phyloP scores from a whole-genome alignment of 2,329 filamentous ascomycete genomes.

The Clonostachys chloroleuca region DNA sequence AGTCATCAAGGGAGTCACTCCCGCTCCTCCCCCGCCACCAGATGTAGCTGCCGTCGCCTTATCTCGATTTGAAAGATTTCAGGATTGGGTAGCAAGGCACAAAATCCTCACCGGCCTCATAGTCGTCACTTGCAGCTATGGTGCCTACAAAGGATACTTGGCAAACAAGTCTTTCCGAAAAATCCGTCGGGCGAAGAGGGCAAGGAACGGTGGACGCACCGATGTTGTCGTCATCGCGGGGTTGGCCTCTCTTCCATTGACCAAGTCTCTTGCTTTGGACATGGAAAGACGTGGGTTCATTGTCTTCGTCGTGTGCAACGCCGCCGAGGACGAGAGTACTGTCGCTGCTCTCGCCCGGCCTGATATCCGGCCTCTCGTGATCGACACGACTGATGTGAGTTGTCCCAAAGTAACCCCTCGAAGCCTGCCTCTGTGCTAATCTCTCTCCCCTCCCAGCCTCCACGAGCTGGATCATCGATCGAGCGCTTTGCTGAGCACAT shows the following conservation, averaged over 20 bases:
- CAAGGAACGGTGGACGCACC: conserved; percentile 76
- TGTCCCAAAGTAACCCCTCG: neutral
- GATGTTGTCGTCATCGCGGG: conserved; percentile 88
- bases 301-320: conserved; percentile 84
- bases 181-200: conserved; percentile 70
- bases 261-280: conserved; percentile 77
- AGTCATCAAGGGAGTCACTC: conserved; percentile 42
- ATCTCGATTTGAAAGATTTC: conserved; percentile 44
- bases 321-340: conserved; percentile 77
- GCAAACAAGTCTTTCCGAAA: conserved; percentile 56
- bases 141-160: conserved; percentile 45
- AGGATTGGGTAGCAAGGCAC: conserved; percentile 70
- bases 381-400: conserved; percentile 78
- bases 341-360: conserved; percentile 72
- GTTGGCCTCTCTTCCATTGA: conserved; percentile 79
- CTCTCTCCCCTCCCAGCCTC: conserved; percentile 45
- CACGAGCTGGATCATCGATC: conserved; percentile 63
- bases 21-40: conserved; percentile 39
- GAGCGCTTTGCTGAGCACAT: conserved; percentile 69
- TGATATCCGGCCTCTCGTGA: conserved; percentile 76
- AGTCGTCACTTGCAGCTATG: conserved; percentile 66
- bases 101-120: conserved; percentile 69
- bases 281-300: conserved; percentile 90
- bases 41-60: conserved; percentile 24
- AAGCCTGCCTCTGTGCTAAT: neutral